Evolutionary conservation across 2,329 filamentous ascomycete species (phyloP), one percentile per base, ranked within the genome.

Genomic region (Ophiostoma triangulosporum): DNA sequence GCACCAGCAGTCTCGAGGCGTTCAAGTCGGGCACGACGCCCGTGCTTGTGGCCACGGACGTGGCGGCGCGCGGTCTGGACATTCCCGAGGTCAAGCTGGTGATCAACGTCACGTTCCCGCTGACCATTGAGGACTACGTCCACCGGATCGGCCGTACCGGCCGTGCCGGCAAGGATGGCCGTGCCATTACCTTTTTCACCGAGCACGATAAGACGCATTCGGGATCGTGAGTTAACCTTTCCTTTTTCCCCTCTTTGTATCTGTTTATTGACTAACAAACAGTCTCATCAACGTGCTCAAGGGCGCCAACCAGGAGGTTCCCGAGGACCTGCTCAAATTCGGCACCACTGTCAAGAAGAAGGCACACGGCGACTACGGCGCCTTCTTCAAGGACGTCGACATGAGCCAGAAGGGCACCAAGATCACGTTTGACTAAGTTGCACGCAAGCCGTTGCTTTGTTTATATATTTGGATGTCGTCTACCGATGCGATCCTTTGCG

Each of bases 271-370:
- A 15, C 56, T 56, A 40, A 56, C 54, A 17, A 9, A 9, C 61
- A 90, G 86, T 9, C 73, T 98, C 62, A 86, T 97, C 72, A 97
- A 97, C 66, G 89, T 98, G 54, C 79, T 98, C 58, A 94, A 86
- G 70, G 87, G 83, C n/a, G 90, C 93, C 24, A 88, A 88, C 60
- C 93, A 98, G 69, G 77, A 82, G 12, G 88, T 98, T 0, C 93
- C 93, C 2, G 88, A 95, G 43, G 86, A 88, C 26, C 73, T 98
- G 35, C 75, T 97, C 67, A 96, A 95, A 71, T 98, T 96, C 62
- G 93, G 93, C 63, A 95, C 89, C 22, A 97, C 91, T 1, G 93
- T 98, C 51, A 98, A 97, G 81, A 96, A 95, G 81, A 97, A 97
- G 88, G 80, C 83, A 49, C 93, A 98, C 71, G 86, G 89, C 64